Evolutionary conservation across 176 grass and related monocot species (phyloP).

Genomic region (Oryza meridionalis): DNA sequence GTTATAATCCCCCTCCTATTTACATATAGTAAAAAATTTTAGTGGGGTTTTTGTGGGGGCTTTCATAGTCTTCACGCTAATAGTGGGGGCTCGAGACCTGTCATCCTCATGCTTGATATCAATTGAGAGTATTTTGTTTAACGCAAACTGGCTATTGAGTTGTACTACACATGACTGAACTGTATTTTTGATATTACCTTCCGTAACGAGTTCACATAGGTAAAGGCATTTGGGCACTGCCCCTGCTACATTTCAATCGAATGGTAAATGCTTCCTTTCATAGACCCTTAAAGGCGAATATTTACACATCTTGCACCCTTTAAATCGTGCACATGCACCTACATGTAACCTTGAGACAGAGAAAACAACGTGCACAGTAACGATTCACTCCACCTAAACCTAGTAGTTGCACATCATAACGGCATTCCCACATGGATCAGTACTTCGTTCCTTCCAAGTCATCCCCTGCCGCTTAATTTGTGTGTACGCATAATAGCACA

Average conservation of each 20-base stretch:
- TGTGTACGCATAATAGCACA: background rate
- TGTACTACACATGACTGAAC: background rate
- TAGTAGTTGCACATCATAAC: background rate
- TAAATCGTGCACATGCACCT: background rate
- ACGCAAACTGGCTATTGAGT: too few relatives aligned
- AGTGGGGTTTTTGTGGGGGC: too few relatives aligned
- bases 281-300: too few relatives aligned
- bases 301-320: background rate
- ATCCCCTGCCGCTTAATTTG: background rate
- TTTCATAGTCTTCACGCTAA: too few relatives aligned
- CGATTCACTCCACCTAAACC: background rate
- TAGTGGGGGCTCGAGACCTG: too few relatives aligned
- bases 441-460: background rate
- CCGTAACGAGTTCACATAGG: too few relatives aligned
- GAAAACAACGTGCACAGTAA: background rate
- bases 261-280: background rate
- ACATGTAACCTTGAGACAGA: too few relatives aligned
- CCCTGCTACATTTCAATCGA: background rate
- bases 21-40: too few relatives aligned
- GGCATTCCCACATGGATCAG: background rate
- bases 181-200: background rate
- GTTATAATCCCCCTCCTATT: too few relatives aligned
- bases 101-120: too few relatives aligned
- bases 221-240: too few relatives aligned
- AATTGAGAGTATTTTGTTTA: too few relatives aligned